Evolutionary conservation across 305 asterid genomes (phyloP), one percentile per base, ranked within the genome.

Genomic region (Coffea humblotiana): DNA sequence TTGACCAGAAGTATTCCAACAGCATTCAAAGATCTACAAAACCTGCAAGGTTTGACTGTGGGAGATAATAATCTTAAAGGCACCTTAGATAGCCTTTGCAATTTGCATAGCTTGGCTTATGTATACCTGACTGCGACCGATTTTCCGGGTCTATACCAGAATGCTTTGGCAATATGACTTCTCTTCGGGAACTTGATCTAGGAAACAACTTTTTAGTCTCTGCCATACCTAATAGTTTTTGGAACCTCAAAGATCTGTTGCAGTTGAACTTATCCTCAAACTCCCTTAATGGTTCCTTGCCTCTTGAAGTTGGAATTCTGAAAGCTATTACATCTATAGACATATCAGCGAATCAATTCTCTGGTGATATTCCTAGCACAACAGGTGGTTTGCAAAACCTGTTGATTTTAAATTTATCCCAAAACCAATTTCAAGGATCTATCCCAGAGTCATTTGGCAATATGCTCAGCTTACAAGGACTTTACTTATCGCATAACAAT

Each of bases 131-230:
- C 4, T 8, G 8, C 18, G 3, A 68, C 40, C 66, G 51, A 21
- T 6, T 77, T 32, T 15, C 40, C 8, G 75, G 80, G 27, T 45
- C 66, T 10, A 6, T 77, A n/a, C 75, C 66, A 1, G 51, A 77
- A 25, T 77, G 80, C 68, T 66, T 77, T 47, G 80, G 75, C n/a
- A 77, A 77, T 66, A 54, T 6, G 61, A 54, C 23, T 54, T 54
- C 21, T 54, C 61, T 54, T 3, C 9, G 8, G 61, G 0, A 18
- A 11, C 19, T 21, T 74, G 3, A 9, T 56, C 10, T 40, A 32
- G 23, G 70, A 5, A 27, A 21, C 23, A 61, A 72, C 63, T 11
- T 61, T 14, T 4, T 72, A 72, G 23, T 14, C 78, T 72, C 78
- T 63, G 12, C 16, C 29, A 71, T 79, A 79, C 72, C 82, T 60